A percentile compares a stretch with the other conserved stretches of the same genome.
Evolutionary conservation across 2,329 filamentous ascomycete species (phyloP).

Genomic region (Calonectria fujianensis): DNA sequence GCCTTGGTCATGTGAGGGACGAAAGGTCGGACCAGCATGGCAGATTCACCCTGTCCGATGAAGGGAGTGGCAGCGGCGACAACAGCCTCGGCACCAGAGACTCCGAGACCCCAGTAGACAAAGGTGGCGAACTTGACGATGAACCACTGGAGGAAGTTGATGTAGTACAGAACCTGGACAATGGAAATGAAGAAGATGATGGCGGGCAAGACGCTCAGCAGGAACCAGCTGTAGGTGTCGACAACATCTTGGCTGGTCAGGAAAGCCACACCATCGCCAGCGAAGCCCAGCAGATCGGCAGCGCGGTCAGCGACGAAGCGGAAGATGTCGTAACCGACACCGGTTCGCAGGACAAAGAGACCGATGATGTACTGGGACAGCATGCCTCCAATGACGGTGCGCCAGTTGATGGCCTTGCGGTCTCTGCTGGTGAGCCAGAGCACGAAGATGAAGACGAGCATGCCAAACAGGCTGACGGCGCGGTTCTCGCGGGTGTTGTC

Average conservation of each 20-base stretch:
- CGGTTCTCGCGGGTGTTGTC: conserved; percentile 89
- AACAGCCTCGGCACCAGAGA: conserved; percentile 94
- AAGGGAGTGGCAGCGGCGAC: conserved; percentile 95
- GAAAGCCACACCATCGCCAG: conserved; percentile 83
- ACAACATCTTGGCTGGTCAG: conserved; percentile 70
- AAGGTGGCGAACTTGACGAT: conserved; percentile 90
- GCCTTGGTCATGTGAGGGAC: conserved; percentile 89
- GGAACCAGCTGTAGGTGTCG: conserved; percentile 76
- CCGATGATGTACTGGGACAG: conserved; percentile 91
- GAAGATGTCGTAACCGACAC: conserved; percentile 92
- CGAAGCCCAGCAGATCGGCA: conserved; percentile 84
- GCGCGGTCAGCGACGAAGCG: conserved; percentile 88
- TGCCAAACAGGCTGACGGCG: conserved; percentile 86
- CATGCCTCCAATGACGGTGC: conserved; percentile 92
- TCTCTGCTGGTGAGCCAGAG: conserved; percentile 84
- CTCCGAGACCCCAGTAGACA: conserved; percentile 92
- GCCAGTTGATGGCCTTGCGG: conserved; percentile 79
- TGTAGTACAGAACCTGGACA: conserved; percentile 90
- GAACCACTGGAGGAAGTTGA: conserved; percentile 91
- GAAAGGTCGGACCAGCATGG: conserved; percentile 93
- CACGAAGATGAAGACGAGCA: conserved; percentile 79
- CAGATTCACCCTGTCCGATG: conserved; percentile 94
- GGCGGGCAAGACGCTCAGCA: conserved; percentile 87
- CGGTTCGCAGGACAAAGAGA: conserved; percentile 89
- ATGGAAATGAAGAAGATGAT: conserved; percentile 97